Base-by-base conservation (phyloP, 768 basidiomycete species). In the Collybiopsis luxurians region DNA sequence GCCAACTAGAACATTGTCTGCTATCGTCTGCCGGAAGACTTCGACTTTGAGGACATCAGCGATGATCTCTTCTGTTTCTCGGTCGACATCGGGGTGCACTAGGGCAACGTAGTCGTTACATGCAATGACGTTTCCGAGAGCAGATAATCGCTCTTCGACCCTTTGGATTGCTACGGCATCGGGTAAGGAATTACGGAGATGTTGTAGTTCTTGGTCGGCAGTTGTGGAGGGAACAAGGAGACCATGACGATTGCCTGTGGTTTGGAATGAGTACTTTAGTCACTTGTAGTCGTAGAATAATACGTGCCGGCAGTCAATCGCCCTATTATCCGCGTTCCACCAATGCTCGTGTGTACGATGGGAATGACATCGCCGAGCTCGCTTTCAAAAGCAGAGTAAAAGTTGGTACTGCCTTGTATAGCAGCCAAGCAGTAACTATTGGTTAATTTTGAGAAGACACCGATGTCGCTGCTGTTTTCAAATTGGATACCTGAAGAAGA, bases 31-130 rank as follows among this genome's bases (percentile, higher is more conserved):
- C 47, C 97, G 81, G 78, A 99, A 99, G 4, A 98, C 97, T 71
- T 99, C 97, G 60, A 98, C 97, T 73, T 98, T 98, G 63, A 99
- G 84, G 19, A 97, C 93, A 71, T 99, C 97, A 27, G 97, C 97
- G 73, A 99, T 98, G 75, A 99, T 98, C 73, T 99, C 97, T 69
- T 99, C 97, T 23, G 97, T 99, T 74, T 98, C 97, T 60, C 97
- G 86, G 75, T 98, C 97, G 59, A 98, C 76, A 63, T 99, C 97
- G 7, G 97, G 97, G 71, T 99, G 97, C 24, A 98, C 97, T 64
- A 99, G 88, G 7, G 97, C 97, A 63, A 99, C 96, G 67, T 98
- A 91, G 76, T 99, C 97, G 73, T 98, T 99, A 76, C 92, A 95
- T 12, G 93, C 94, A 70, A 99, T 95, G 60, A 99, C 96, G 69